Evolutionary conservation across 352 stramenopile species (phyloP), one percentile per base, ranked within the genome.

Genomic region (Phytophthora agathidicida): DNA sequence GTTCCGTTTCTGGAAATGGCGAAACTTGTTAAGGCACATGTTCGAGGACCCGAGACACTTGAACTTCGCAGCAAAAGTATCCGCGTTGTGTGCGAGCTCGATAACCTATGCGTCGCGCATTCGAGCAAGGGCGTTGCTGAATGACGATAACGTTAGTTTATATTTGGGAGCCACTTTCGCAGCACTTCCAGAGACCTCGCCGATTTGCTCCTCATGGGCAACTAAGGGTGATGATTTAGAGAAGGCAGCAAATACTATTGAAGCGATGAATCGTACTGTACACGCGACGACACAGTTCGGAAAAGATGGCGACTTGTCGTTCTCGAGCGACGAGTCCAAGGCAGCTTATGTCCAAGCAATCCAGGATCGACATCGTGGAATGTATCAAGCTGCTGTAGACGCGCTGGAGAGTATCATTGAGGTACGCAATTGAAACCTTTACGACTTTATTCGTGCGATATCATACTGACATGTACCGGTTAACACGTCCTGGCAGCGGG

Each of bases 371-470:
- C 68, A 80, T 39, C 23, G 60, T 32, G 71, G 75, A 17, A 65
- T 65, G 30, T 86, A 82, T 8, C 60, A 61, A 24, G 55, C 78
- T 31, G 73, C 78, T 2, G 60, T 78, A 14, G 50, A 64, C 14
- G 54, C 43, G 4, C 59, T 82, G n/a, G 75, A 88, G 35, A 39
- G 51, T 19, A 62, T 73, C 10, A 70, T 88, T n/a, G 65, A 83
- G 63, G 75, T 88, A 65, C 9, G 65, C 17, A 24, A 27, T 3
- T 56, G 28, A n/a, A n/a, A 35, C 5, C n/a, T 39, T 39, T 37
- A 31, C 2, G 4, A n/a, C 7, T 39, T 52, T n/a, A 26, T 20
- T 17, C 14, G 13, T 26, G 27, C 32, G 5, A 31, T 56, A 16
- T 32, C 19, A 20, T 38, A n/a, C 28, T 65, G 14, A 60, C n/a